phyloP scores from a whole-genome alignment of 768 basidiomycete species.

The Amanita inopinata region DNA sequence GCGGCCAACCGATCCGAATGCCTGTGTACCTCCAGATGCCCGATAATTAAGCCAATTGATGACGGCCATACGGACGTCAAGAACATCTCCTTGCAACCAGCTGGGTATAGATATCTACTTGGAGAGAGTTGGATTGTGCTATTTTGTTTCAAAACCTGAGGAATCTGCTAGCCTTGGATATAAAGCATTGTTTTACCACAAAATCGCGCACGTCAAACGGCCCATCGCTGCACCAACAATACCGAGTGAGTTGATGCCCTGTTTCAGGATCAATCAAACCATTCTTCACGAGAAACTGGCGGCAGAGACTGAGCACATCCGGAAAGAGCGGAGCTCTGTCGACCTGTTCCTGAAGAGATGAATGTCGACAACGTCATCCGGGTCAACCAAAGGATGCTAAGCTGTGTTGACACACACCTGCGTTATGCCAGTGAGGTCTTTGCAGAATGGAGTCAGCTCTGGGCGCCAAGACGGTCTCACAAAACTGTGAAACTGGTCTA shows the following conservation, averaged over 20 bases:
- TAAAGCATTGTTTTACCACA: constrained; percentile 83
- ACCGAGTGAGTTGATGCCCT: constrained; percentile 47
- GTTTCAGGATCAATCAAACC: constrained; percentile 55
- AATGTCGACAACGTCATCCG: neutral
- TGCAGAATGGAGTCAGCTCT: constrained; percentile 75
- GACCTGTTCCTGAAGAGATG: constrained; percentile 55
- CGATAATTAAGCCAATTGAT: constrained; percentile 31
- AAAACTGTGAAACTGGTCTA: constrained; percentile 81
- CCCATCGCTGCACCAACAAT: constrained; percentile 80
- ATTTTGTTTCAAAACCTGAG: constrained; percentile 2
- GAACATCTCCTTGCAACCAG: constrained; percentile 65
- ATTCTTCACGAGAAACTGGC: constrained; percentile 59
- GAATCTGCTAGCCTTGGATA: constrained; percentile 51
- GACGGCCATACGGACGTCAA: constrained; percentile 65
- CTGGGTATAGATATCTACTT: constrained; percentile 53
- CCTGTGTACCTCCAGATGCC: constrained; percentile 13
- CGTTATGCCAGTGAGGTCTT: constrained; percentile 78
- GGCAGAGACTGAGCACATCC: constrained; percentile 53
- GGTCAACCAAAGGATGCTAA: too few species aligned
- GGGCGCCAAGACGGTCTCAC: constrained; percentile 86
- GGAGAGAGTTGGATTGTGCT: neutral
- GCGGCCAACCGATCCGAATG: constrained; percentile 14
- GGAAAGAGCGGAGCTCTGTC: constrained; percentile 70
- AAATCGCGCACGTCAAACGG: constrained; percentile 81
- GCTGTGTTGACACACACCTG: constrained; percentile 60